phyloP scores from a whole-genome alignment of 805 yeast genomes.

The Maudiozyma turicensis region DNA sequence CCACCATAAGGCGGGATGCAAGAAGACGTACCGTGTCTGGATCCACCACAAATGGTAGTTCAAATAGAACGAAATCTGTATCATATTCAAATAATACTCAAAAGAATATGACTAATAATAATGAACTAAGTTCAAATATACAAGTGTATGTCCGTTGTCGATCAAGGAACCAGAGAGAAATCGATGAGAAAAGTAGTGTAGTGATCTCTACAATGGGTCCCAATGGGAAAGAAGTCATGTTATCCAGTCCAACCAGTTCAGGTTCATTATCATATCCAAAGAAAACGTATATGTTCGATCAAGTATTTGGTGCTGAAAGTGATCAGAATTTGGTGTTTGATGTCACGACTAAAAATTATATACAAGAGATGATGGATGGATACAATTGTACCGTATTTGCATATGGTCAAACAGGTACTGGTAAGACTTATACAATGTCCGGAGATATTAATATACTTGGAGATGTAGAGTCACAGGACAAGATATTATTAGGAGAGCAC shows the following conservation, averaged over 20 bases:
- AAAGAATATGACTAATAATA: not conserved
- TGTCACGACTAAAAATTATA: slow-evolving; percentile 46
- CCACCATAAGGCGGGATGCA: not conserved
- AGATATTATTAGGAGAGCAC: slow-evolving; percentile 30
- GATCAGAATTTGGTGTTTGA: slow-evolving; percentile 62
- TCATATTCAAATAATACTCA: slow-evolving; percentile 1
- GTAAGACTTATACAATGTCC: slow-evolving; percentile 67
- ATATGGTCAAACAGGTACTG: slow-evolving; percentile 85
- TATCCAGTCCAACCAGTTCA: slow-evolving; percentile 24
- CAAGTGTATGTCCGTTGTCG: slow-evolving; percentile 50
- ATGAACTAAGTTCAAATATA: slow-evolving; percentile 29
- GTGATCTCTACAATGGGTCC: slow-evolving; percentile 42
- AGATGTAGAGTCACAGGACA: slow-evolving; percentile 20
- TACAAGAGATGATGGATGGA: slow-evolving; percentile 58
- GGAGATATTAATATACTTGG: slow-evolving; percentile 48
- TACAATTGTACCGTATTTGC: slow-evolving; percentile 75
- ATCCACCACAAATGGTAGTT: not conserved
- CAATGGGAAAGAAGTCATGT: slow-evolving; percentile 36
- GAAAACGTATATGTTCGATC: slow-evolving; percentile 62
- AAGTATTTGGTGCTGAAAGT: slow-evolving; percentile 72
- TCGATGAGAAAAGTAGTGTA: slow-evolving; percentile 45
- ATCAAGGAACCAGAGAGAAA: slow-evolving; percentile 45
- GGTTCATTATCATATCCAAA: slow-evolving; percentile 15
- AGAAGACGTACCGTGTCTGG: slow-evolving; percentile 2
- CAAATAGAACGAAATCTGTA: not conserved